Percentiles rank a stretch among this genome's conserved stretches.
These are phyloP conservation scores for Claviceps quebecensis DNA, from an alignment of 2,329 filamentous ascomycete species.

Conservation along the genomic window DNA sequence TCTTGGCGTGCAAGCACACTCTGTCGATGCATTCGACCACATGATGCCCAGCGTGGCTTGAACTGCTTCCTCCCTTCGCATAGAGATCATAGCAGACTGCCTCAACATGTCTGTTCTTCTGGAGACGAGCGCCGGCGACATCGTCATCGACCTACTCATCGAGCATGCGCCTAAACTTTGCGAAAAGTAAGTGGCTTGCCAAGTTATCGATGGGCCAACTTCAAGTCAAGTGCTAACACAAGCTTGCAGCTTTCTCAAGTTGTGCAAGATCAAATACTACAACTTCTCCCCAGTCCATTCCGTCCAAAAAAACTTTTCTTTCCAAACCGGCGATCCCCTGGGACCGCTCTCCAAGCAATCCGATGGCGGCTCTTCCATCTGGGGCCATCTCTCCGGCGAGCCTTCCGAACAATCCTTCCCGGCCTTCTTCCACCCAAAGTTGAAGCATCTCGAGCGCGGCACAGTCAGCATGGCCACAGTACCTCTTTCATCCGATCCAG, in stretches of 20 bases:
- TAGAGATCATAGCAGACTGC: neutral
- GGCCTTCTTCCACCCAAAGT: constrained; percentile 71
- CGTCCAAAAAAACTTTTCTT: constrained; percentile 88
- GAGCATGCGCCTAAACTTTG: constrained; percentile 84
- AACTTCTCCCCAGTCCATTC: constrained; percentile 90
- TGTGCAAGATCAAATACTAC: constrained; percentile 99
- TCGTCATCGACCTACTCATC: constrained; percentile 84
- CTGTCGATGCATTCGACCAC: neutral
- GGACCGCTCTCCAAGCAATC: constrained; percentile 73
- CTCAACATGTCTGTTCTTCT: constrained; percentile 73
- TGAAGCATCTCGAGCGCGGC: constrained; percentile 78
- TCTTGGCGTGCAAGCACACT: neutral
- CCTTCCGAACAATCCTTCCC: constrained; percentile 62
- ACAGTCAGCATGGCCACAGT: constrained; percentile 98
- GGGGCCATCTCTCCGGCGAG: constrained; percentile 60
- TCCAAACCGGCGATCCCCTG: constrained; percentile 89
- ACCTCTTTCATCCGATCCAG: constrained; percentile 59
- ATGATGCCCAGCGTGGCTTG: neutral
- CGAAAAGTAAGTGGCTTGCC: constrained; percentile 65
- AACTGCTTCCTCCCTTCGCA: neutral
- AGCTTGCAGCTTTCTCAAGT: constrained; percentile 73
- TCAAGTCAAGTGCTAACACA: constrained; percentile 16
- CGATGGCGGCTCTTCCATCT: constrained; percentile 87
- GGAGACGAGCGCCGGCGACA: constrained; percentile 84
- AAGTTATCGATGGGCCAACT: neutral